Evolutionary conservation across 108 stramenopile genomes (phyloP).

Genomic region (Discostella stelligeroides): DNA sequence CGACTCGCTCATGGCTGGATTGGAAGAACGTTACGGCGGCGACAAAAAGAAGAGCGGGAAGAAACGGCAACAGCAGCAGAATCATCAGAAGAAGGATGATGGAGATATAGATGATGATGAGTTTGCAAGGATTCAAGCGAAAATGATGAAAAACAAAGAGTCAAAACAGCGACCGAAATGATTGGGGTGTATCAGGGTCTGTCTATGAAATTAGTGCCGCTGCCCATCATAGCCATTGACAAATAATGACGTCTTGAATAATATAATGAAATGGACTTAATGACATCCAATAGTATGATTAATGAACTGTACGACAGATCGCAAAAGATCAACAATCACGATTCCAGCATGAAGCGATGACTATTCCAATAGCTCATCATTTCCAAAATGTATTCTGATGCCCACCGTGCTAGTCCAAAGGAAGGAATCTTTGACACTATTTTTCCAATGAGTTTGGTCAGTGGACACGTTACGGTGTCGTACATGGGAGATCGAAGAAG

Average conservation of each 20-base stretch:
- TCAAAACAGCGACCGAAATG: neutral
- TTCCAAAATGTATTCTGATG: constrained; percentile 37
- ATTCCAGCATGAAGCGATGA: constrained; percentile 46
- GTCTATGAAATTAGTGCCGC: too few species aligned
- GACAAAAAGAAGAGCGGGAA: constrained; percentile 45
- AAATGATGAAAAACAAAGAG: constrained; percentile 59
- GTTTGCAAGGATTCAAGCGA: constrained; percentile 69
- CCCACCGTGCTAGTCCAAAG: constrained; percentile 40
- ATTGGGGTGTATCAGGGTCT: too few species aligned
- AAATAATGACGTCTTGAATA: too few species aligned
- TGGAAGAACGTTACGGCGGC: constrained; percentile 73
- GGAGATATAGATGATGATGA: constrained; percentile 65
- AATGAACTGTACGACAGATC: too few species aligned
- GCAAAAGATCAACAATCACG: constrained; percentile 6
- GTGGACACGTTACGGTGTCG: constrained; percentile 28
- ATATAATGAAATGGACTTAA: too few species aligned
- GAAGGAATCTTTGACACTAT: constrained; percentile 41
- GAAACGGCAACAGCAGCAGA: constrained; percentile 22
- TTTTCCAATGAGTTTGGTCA: constrained; percentile 20
- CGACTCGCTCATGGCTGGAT: constrained; percentile 52
- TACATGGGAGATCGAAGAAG: constrained; percentile 49
- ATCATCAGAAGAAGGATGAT: neutral
- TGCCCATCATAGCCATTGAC: too few species aligned
- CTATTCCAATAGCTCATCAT: constrained; percentile 51
- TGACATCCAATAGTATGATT: too few species aligned